Evolutionary conservation across 441 rosid genomes (phyloP).

Genomic region (Codiaeum variegatum): DNA sequence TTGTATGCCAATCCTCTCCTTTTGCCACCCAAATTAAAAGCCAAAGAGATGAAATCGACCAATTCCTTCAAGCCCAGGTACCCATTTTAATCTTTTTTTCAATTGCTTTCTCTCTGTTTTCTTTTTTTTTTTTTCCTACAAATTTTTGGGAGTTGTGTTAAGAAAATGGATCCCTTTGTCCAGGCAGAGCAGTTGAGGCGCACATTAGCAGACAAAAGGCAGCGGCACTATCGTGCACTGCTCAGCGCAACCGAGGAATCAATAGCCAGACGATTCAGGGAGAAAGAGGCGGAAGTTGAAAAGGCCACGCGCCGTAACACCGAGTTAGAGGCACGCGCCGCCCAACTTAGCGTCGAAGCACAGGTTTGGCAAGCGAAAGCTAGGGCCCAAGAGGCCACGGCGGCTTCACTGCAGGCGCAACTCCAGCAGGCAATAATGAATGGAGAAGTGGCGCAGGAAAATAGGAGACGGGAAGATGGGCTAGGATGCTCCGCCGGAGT

Average conservation of each 20-base stretch:
- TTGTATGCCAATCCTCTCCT: conserved; percentile 27
- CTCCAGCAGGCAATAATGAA: conserved; percentile 54
- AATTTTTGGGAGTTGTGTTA: background rate
- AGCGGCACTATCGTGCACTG: conserved; percentile 66
- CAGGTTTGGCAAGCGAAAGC: conserved; percentile 84
- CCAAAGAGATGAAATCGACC: conserved; percentile 75
- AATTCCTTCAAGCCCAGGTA: conserved; percentile 75
- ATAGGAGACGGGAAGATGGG: conserved; percentile 41
- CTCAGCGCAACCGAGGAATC: conserved; percentile 59
- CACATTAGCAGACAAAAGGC: conserved; percentile 59
- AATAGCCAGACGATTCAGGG: conserved; percentile 46
- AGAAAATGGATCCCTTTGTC: background rate
- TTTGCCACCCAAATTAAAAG: conserved; percentile 55
- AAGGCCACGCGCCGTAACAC: conserved; percentile 62
- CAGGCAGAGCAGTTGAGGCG: conserved; percentile 81
- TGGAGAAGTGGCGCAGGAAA: conserved; percentile 33
- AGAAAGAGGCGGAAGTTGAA: conserved; percentile 70
- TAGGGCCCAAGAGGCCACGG: conserved; percentile 65
- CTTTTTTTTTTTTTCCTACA: background rate
- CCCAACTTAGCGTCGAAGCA: conserved; percentile 67
- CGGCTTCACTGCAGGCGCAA: conserved; percentile 67
- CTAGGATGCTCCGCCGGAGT: conserved; percentile 32
- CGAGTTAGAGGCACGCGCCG: conserved; percentile 70
- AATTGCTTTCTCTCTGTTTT: background rate
- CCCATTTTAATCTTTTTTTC: conserved; percentile 4